A percentile compares a stretch with the other conserved stretches of the same genome.
phyloP scores from a whole-genome alignment of 2,329 filamentous ascomycete genomes.

The Elsinoe batatas region DNA sequence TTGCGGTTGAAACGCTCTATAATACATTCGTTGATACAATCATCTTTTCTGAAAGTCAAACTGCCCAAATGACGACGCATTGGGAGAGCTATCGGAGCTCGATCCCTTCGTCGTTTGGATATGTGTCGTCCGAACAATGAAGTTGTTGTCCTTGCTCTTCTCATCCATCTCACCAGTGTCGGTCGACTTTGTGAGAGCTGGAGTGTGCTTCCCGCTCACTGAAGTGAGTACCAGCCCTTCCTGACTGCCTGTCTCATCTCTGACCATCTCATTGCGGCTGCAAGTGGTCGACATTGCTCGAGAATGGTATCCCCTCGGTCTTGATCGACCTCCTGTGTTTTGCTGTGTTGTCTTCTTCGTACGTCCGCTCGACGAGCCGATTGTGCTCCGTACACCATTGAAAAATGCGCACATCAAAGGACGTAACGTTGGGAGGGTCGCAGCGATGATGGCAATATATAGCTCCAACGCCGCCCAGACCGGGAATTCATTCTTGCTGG shows the following conservation, averaged over 20 bases:
- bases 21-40: background rate
- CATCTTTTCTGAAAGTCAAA: constrained; percentile 7
- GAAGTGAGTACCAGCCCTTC: background rate
- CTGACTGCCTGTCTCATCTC: constrained; percentile 5
- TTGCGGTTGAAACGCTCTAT: background rate
- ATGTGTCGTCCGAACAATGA: constrained; percentile 2
- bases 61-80: background rate
- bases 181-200: background rate
- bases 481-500: constrained; percentile 29
- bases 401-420: constrained; percentile 25
- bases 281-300: constrained; percentile 2
- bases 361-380: background rate
- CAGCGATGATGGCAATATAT: constrained; percentile 35
- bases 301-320: background rate
- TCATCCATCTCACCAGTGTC: background rate
- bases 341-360: constrained; percentile 4
- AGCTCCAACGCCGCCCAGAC: constrained; percentile 39
- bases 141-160: constrained; percentile 6
- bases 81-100: constrained; percentile 6
- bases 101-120: background rate
- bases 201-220: background rate
- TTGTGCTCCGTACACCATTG: constrained; percentile 5
- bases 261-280: background rate
- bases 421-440: constrained; percentile 35
- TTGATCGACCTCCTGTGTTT: background rate